phyloP scores from a whole-genome alignment of 2,329 filamentous ascomycete species.

The Penicillium psychrosexuale region DNA sequence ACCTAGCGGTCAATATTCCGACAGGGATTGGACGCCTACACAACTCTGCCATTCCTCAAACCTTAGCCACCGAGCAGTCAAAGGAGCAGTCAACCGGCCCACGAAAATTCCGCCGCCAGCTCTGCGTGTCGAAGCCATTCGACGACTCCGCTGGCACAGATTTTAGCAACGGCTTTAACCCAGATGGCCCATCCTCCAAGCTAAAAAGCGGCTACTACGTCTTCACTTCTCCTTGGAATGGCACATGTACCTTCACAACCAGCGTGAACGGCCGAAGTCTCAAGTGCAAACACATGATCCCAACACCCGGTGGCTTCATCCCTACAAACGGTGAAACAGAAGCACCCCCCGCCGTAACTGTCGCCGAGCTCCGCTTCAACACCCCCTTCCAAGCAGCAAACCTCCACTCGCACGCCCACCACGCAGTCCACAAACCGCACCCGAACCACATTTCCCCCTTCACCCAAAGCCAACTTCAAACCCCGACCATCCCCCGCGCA shows the following conservation, averaged over 20 bases:
- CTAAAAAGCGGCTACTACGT: slow-evolving; percentile 56
- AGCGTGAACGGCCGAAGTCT: slow-evolving; percentile 71
- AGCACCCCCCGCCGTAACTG: slow-evolving; percentile 45
- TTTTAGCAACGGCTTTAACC: slow-evolving; percentile 5
- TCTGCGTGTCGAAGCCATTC: slow-evolving; percentile 32
- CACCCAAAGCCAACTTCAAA: slow-evolving; percentile 8
- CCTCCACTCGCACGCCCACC: slow-evolving; percentile 26
- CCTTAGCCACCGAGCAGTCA: slow-evolving; percentile 8
- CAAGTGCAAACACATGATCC: slow-evolving; percentile 70
- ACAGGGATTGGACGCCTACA: slow-evolving; percentile 25
- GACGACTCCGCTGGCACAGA: slow-evolving; percentile 12
- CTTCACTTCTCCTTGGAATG: slow-evolving; percentile 83
- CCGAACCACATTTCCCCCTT: slow-evolving; percentile 25
- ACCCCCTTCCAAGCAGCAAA: slow-evolving; percentile 58
- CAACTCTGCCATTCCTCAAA: slow-evolving; percentile 10
- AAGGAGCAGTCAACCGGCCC: slow-evolving; percentile 21
- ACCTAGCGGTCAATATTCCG: slow-evolving; percentile 26
- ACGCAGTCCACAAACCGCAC: slow-evolving; percentile 18
- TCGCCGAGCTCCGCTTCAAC: slow-evolving; percentile 90
- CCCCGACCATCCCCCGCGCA: neutral
- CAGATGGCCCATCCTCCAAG: slow-evolving; percentile 21
- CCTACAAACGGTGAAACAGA: slow-evolving; percentile 14
- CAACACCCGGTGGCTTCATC: slow-evolving; percentile 28
- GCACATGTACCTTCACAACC: slow-evolving; percentile 79
- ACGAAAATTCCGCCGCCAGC: slow-evolving; percentile 33